Conservation (phyloP, 139 green algal genomes). For the Chlorella sorokiniana region DNA sequence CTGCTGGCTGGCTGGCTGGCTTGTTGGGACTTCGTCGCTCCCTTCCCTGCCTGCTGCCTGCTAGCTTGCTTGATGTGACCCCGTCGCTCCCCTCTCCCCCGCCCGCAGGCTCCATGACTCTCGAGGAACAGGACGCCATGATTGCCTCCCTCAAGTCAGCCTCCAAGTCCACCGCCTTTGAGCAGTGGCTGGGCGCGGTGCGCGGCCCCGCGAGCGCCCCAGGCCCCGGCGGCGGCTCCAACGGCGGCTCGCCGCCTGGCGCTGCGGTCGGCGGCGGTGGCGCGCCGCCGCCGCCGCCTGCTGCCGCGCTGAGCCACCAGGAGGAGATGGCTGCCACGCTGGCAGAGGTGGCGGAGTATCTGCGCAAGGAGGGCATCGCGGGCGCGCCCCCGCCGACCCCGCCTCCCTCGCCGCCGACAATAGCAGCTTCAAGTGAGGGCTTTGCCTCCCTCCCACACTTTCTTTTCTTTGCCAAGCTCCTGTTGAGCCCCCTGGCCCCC, state of each 20-base stretch:
- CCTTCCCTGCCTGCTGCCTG: neutral
- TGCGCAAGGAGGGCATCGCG: slow-evolving; percentile 42
- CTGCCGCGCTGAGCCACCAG: slow-evolving; percentile 4
- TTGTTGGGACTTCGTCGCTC: neutral
- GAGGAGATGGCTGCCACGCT: slow-evolving; percentile 43
- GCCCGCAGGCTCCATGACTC: slow-evolving; percentile 65
- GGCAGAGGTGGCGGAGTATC: slow-evolving; percentile 75
- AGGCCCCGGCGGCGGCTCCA: neutral
- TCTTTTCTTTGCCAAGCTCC: neutral
- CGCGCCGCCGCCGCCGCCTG: too few species aligned
- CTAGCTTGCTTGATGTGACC: neutral
- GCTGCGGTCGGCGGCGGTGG: neutral
- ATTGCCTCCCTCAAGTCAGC: slow-evolving; percentile 78
- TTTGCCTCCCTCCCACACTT: neutral
- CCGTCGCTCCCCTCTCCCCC: neutral
- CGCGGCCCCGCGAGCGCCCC: slow-evolving; percentile 23
- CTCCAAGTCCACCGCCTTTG: slow-evolving; percentile 94
- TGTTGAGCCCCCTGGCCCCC: neutral
- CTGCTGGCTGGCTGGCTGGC: neutral
- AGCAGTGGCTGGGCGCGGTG: slow-evolving; percentile 86
- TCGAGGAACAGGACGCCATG: slow-evolving; percentile 81
- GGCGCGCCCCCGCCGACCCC: slow-evolving; percentile 13
- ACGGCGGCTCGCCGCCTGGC: neutral
- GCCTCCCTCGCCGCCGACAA: slow-evolving; percentile 35
- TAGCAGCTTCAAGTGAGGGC: slow-evolving; percentile 47